These are phyloP conservation scores for Pythium scleroteichum DNA, from an alignment of 352 stramenopile species.

Conservation along the genomic window DNA sequence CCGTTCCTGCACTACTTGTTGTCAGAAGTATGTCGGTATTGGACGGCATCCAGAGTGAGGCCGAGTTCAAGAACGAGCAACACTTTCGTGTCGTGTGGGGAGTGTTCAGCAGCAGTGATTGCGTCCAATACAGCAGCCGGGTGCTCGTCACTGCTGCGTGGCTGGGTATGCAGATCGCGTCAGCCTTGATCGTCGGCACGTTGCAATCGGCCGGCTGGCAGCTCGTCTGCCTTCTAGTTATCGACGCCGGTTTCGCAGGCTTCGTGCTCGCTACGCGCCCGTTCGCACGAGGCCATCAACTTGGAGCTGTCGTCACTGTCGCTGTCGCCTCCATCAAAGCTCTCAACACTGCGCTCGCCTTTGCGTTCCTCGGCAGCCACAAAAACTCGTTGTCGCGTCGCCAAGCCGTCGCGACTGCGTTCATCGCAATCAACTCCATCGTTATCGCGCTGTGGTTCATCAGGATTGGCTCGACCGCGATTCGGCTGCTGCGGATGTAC, in stretches of 20 bases:
- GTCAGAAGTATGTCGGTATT: neutral
- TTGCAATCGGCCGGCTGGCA: constrained; percentile 49
- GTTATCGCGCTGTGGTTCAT: constrained; percentile 22
- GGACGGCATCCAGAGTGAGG: neutral
- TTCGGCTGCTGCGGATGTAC: neutral
- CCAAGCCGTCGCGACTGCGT: constrained; percentile 43
- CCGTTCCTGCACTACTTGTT: neutral
- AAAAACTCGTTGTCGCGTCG: neutral
- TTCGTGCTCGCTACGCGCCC: constrained; percentile 48
- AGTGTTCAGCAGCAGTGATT: constrained; percentile 5
- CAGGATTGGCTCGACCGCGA: neutral
- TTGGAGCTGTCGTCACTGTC: constrained; percentile 49
- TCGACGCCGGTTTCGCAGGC: constrained; percentile 53
- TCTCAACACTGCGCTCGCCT: constrained; percentile 45
- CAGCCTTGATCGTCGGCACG: constrained; percentile 49
- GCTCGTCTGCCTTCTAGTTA: constrained; percentile 47
- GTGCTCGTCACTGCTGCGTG: constrained; percentile 1
- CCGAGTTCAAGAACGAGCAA: constrained; percentile 7
- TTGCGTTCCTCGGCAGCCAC: constrained; percentile 13
- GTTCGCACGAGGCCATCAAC: constrained; percentile 36
- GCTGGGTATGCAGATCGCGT: constrained; percentile 15
- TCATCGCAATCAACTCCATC: constrained; percentile 55
- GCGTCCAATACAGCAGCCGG: neutral
- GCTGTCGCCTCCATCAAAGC: constrained; percentile 46
- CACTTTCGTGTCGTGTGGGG: constrained; percentile 6